These are phyloP conservation scores for Tremellales sp. DNA, from an alignment of 1,284 basidiomycete species.

Conservation along the genomic window DNA sequence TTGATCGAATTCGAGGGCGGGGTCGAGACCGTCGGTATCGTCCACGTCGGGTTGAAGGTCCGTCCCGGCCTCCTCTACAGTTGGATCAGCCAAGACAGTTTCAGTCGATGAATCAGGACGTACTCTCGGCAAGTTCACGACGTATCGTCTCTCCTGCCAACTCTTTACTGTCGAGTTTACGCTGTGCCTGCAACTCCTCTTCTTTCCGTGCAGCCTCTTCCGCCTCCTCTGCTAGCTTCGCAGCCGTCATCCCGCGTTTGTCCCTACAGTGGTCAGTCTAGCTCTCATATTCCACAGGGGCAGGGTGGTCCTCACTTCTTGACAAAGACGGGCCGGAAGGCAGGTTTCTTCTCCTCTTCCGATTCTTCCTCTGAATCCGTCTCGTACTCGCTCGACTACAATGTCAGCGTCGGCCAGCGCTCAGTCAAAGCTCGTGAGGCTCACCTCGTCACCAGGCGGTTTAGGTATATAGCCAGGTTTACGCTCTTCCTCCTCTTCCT, in stretches of 20 bases:
- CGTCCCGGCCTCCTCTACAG: slow-evolving; percentile 68
- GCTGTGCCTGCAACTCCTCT: slow-evolving; percentile 40
- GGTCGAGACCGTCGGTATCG: slow-evolving; percentile 91
- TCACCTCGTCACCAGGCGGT: slow-evolving; percentile 19
- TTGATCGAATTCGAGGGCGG: slow-evolving; percentile 85
- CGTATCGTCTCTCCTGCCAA: slow-evolving; percentile 47
- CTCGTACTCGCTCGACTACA: slow-evolving; percentile 48
- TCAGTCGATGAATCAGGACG: slow-evolving; percentile 12
- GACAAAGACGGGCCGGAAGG: slow-evolving; percentile 46
- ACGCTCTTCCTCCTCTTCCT: slow-evolving; percentile 35
- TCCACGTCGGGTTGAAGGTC: slow-evolving; percentile 80
- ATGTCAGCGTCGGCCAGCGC: not conserved
- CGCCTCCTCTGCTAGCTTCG: slow-evolving; percentile 36
- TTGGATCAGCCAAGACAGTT: not conserved
- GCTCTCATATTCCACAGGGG: not conserved
- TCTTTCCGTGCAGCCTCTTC: slow-evolving; percentile 36
- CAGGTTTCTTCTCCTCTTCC: slow-evolving; percentile 44
- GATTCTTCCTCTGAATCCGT: slow-evolving; percentile 45
- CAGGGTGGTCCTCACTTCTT: slow-evolving; percentile 29
- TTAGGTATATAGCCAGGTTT: slow-evolving; percentile 18
- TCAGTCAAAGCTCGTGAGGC: not conserved
- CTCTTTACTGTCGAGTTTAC: slow-evolving; percentile 43
- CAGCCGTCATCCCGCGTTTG: slow-evolving; percentile 35
- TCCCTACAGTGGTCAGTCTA: slow-evolving; percentile 18
- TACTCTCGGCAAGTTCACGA: slow-evolving; percentile 45